Evolutionary conservation across 129 eudicot genomes (phyloP).

Genomic region (Artemisia argyi): DNA sequence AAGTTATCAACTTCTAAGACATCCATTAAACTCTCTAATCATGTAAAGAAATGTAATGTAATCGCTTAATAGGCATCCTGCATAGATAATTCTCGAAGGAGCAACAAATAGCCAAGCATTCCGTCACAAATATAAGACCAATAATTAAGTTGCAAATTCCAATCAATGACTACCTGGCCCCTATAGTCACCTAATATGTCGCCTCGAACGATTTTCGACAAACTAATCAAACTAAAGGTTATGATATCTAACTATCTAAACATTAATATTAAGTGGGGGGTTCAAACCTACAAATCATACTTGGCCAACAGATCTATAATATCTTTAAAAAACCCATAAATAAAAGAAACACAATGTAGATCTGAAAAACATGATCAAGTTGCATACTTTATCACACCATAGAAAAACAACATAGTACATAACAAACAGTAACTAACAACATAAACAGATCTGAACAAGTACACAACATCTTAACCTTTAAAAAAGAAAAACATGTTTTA

Average conservation of each 20-base stretch:
- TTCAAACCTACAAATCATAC: conserved; percentile 12
- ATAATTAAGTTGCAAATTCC: neutral
- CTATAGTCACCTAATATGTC: neutral
- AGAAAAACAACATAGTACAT: neutral
- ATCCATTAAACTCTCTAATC: neutral
- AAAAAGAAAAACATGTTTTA: conserved; percentile 23
- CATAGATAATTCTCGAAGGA: neutral
- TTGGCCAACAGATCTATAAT: conserved; percentile 23
- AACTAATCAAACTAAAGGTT: neutral
- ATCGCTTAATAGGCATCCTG: neutral
- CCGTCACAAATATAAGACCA: too few relatives aligned
- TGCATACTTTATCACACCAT: neutral
- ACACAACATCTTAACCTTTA: neutral
- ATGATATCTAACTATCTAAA: neutral
- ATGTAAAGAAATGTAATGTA: neutral
- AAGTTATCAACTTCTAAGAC: neutral
- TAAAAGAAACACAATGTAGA: conserved; percentile 29
- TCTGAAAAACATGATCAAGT: conserved; percentile 28
- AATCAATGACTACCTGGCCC: conserved; percentile 11
- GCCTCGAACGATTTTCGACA: conserved; percentile 5
- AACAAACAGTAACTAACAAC: conserved; percentile 6
- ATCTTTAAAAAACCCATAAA: neutral
- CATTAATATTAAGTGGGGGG: neutral
- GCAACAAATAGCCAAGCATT: too few relatives aligned
- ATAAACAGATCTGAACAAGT: conserved; percentile 34